Conservation (phyloP, 352 stramenopile genomes). For the Globisporangium sylvaticum region DNA sequence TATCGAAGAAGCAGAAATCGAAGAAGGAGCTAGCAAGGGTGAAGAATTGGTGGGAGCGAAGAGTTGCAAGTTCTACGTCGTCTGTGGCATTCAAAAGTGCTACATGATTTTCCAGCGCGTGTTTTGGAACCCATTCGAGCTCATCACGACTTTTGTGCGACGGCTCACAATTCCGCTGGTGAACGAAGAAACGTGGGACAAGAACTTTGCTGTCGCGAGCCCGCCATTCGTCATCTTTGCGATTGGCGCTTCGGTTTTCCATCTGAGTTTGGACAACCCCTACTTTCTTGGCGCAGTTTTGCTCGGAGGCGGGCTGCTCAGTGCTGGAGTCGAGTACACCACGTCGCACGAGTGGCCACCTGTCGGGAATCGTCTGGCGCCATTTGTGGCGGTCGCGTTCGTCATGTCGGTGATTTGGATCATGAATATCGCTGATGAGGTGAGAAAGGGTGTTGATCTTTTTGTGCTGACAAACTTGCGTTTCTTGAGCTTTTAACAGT, state of each 20-base stretch:
- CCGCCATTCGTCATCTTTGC: slow-evolving; percentile 59
- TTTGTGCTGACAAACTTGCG: not conserved
- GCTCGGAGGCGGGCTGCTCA: slow-evolving; percentile 38
- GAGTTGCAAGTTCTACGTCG: not conserved
- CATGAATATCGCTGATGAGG: slow-evolving; percentile 82
- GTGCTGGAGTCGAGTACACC: slow-evolving; percentile 38
- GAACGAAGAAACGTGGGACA: slow-evolving; percentile 80
- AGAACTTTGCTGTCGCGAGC: slow-evolving; percentile 61
- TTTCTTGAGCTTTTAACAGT: not conserved
- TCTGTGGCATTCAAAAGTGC: slow-evolving; percentile 16
- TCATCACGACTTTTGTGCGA: slow-evolving; percentile 60
- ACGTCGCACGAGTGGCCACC: slow-evolving; percentile 45
- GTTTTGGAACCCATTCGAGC: slow-evolving; percentile 72
- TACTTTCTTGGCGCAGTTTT: slow-evolving; percentile 45
- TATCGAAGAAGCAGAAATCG: slow-evolving; percentile 14
- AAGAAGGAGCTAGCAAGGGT: not conserved
- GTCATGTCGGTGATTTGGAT: slow-evolving; percentile 87
- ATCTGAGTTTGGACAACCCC: slow-evolving; percentile 39
- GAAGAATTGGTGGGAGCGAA: not conserved
- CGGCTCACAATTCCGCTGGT: slow-evolving; percentile 75
- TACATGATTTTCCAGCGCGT: slow-evolving; percentile 37
- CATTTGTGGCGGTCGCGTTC: slow-evolving; percentile 71
- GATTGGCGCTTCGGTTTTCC: slow-evolving; percentile 49
- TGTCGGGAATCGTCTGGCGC: slow-evolving; percentile 37
- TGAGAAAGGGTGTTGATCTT: slow-evolving; percentile 6